Conservation (phyloP, 2,329 filamentous ascomycete genomes). For the Aspergillus novofumigatus region DNA sequence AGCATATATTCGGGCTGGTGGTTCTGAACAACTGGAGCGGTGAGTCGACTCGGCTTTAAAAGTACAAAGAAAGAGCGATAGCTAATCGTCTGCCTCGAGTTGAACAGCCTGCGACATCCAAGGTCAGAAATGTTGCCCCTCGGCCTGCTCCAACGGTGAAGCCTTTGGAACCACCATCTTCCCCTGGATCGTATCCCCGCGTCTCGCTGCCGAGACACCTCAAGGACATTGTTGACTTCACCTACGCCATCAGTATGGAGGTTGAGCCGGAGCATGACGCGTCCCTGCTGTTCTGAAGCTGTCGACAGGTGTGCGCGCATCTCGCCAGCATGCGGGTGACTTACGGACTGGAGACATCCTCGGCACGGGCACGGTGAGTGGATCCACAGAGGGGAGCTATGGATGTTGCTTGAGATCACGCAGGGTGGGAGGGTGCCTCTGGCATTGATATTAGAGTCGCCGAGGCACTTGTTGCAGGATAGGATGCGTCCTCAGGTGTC, state of each 20-base stretch:
- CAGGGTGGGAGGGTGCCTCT: slow-evolving; percentile 20
- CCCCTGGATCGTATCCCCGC: slow-evolving; percentile 56
- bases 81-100: not conserved
- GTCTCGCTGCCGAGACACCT: slow-evolving; percentile 14
- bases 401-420: slow-evolving; percentile 27
- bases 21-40: slow-evolving; percentile 59
- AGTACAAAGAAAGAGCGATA: no score
- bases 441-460: slow-evolving; percentile 8
- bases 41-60: slow-evolving; percentile 4
- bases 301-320: slow-evolving; percentile 28
- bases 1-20: slow-evolving; percentile 60
- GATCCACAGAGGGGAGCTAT: slow-evolving; percentile 15
- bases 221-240: slow-evolving; percentile 12
- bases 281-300: slow-evolving; percentile 26
- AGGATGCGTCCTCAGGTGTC: slow-evolving; percentile 19
- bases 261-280: slow-evolving; percentile 14
- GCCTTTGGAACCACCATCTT: slow-evolving; percentile 57
- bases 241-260: slow-evolving; percentile 21
- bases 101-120: slow-evolving; percentile 50
- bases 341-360: slow-evolving; percentile 27
- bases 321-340: slow-evolving; percentile 23
- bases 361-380: slow-evolving; percentile 29
- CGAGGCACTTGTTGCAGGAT: slow-evolving; percentile 22
- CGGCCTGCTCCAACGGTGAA: no score
- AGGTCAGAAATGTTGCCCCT: no score